Evolutionary conservation across 2,329 filamentous ascomycete genomes (phyloP), one percentile per base, ranked within the genome.

Genomic region (Alternaria arbusti): DNA sequence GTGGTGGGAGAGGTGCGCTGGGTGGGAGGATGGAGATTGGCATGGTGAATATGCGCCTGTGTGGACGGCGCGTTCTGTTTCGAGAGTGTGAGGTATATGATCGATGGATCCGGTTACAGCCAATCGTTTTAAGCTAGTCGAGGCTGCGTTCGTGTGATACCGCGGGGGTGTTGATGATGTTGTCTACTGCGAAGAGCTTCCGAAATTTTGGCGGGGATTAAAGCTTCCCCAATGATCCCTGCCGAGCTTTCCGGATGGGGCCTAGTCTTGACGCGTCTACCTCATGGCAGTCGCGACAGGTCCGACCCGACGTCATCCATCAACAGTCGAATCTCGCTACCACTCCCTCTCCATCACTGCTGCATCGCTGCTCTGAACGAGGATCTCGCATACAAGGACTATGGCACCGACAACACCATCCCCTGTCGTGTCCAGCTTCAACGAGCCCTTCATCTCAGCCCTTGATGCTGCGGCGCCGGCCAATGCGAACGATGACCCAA

Each of bases 21-120:
- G 87, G 87, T 7, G 86, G 82, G 30, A 88, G 81, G 68, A 89
- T 89, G 6, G 86, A 86, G 66, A 89, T 86, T 17, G 86, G 84
- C 87, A 89, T 89, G 54, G 57, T 76, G 67, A 52, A 43, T 25
- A n/a, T 59, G 43, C 46, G 49, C 55, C 26, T 54, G 22, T 55
- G 28, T 0, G 3, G 32, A 51, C 52, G 20, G 17, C 50, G 44
- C 6, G 13, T 15, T 45, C 13, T 9, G 20, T 61, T 4, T 28
- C 3, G 17, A 11, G 32, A 6, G 32, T 22, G 22, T 43, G 9
- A 1, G 0, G 23, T 54, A 15, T 59, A n/a, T 4, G 22, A n/a
- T 13, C 30, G 13, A 9, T 23, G 23, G 15, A 46, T 22, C 13
- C 36, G 12, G n/a, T 8, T n/a, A 26, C 30, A 25, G 46, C 6